phyloP scores from a whole-genome alignment of 2,329 filamentous ascomycete species.

The Beauveria pseudobassiana region DNA sequence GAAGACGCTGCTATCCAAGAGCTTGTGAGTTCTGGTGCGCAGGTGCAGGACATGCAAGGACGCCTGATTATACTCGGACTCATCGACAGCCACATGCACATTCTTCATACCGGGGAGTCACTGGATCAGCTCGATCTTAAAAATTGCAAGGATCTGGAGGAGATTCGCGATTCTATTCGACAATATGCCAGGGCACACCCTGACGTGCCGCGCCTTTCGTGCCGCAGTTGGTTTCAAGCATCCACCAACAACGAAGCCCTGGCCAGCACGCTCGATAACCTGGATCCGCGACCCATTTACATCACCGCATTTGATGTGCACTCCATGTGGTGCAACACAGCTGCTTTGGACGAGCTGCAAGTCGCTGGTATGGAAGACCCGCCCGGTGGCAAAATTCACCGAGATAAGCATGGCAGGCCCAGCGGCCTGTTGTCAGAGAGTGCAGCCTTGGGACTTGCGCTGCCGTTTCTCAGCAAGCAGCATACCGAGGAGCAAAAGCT shows the following conservation, averaged over 20 bases:
- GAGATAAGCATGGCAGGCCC: slow-evolving; percentile 30
- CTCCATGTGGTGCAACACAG: slow-evolving; percentile 38
- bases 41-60: slow-evolving; percentile 9
- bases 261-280: slow-evolving; percentile 34
- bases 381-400: slow-evolving; percentile 33
- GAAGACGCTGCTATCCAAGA: background rate
- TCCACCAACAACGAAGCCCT: slow-evolving; percentile 33
- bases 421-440: slow-evolving; percentile 35
- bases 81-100: slow-evolving; percentile 38
- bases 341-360: slow-evolving; percentile 33
- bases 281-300: slow-evolving; percentile 36
- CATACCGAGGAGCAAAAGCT: slow-evolving; percentile 30
- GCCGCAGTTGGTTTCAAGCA: slow-evolving; percentile 36
- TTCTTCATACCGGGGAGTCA: slow-evolving; percentile 33
- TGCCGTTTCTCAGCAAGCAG: slow-evolving; percentile 32
- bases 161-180: slow-evolving; percentile 29
- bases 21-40: background rate
- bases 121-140: slow-evolving; percentile 30
- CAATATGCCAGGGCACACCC: slow-evolving; percentile 27
- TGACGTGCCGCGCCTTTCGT: slow-evolving; percentile 29
- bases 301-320: slow-evolving; percentile 37
- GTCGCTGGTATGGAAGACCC: slow-evolving; percentile 31
- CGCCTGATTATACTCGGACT: slow-evolving; percentile 28
- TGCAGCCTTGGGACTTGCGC: slow-evolving; percentile 32
- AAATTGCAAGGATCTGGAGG: slow-evolving; percentile 26